These are phyloP conservation scores for Bacidia rubella DNA, from an alignment of 495 filamentous ascomycete genomes.

Conservation along the genomic window DNA sequence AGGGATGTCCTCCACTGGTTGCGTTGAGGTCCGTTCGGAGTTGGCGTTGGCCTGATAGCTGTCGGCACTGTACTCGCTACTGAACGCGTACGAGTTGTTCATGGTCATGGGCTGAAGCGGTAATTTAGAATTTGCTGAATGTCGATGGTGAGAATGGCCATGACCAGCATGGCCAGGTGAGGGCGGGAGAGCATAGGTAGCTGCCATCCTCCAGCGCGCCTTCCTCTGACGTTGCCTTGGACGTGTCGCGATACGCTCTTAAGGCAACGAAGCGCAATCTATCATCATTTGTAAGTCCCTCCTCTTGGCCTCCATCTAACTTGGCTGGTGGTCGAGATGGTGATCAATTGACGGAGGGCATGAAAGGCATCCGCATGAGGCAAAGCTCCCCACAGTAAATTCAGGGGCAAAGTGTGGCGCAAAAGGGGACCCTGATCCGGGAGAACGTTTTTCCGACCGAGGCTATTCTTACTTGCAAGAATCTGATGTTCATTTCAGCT, in stretches of 20 bases:
- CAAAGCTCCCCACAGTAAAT: neutral
- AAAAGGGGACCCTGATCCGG: too few relatives aligned
- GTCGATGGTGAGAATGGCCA: constrained; percentile 11
- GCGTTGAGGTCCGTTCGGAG: neutral
- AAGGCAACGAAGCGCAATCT: too few relatives aligned
- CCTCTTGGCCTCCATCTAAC: too few relatives aligned
- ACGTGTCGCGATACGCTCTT: neutral
- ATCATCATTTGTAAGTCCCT: too few relatives aligned
- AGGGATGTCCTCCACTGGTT: neutral
- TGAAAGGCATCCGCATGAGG: neutral
- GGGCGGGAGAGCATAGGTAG: constrained; percentile 13
- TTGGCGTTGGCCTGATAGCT: neutral
- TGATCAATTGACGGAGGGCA: too few relatives aligned
- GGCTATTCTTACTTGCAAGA: too few relatives aligned
- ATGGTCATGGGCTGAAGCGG: constrained; percentile 7
- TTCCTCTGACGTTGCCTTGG: constrained; percentile 3
- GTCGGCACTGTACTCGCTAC: neutral
- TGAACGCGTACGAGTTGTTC: constrained; percentile 9
- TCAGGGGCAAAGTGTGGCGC: too few relatives aligned
- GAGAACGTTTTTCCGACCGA: too few relatives aligned
- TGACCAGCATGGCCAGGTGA: constrained; percentile 2
- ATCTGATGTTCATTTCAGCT: too few relatives aligned
- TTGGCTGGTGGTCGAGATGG: too few relatives aligned
- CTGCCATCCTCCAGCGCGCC: constrained; percentile 13
- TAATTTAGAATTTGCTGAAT: constrained; percentile 5